Percentiles rank a stretch among this genome's conserved stretches.
phyloP scores from a whole-genome alignment of 768 basidiomycete species.

The Boletus rubroflammeus region DNA sequence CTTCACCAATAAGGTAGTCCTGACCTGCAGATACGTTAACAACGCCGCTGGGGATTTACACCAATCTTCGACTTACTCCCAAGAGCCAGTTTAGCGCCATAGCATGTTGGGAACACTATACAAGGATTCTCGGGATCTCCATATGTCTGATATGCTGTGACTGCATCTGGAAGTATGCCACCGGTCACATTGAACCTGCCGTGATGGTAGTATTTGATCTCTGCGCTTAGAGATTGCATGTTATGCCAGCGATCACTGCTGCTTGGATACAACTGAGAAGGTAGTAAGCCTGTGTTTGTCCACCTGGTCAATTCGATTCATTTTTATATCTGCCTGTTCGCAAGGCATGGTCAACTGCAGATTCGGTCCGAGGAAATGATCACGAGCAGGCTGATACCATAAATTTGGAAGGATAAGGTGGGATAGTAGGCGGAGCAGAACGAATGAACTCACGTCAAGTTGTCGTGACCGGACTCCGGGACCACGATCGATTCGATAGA shows the following conservation, averaged over 20 bases:
- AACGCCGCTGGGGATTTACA: background rate
- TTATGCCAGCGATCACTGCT: background rate
- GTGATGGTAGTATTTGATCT: constrained; percentile 49
- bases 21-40: constrained; percentile 36
- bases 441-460: too few relatives aligned
- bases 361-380: background rate
- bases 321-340: constrained; percentile 5
- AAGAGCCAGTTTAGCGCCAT: constrained; percentile 47
- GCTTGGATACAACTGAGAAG: background rate
- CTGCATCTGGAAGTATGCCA: constrained; percentile 51
- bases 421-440: background rate
- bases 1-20: constrained; percentile 47
- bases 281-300: background rate
- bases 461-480: too few relatives aligned
- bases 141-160: constrained; percentile 57
- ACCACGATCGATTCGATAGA: too few relatives aligned
- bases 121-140: constrained; percentile 52
- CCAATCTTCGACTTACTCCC: constrained; percentile 33
- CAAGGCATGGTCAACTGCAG: background rate
- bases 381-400: background rate
- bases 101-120: constrained; percentile 59
- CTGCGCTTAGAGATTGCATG: constrained; percentile 14
- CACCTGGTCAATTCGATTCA: background rate
- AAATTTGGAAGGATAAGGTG: constrained; percentile 1
- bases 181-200: constrained; percentile 53